Evolutionary conservation across 2,329 filamentous ascomycete genomes (phyloP).

Genomic region (Penicillium sp.): DNA sequence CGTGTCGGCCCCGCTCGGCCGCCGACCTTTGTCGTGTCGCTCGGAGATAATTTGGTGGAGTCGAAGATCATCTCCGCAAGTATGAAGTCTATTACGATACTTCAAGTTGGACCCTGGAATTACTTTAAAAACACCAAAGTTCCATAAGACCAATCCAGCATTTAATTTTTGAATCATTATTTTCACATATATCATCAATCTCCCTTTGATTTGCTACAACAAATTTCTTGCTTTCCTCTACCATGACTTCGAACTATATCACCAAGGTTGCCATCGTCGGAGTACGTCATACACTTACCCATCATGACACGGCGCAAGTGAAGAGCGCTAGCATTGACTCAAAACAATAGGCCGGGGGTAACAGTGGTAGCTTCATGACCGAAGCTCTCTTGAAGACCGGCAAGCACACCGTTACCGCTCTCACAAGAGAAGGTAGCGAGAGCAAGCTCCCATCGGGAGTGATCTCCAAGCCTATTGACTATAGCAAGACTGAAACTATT

Average conservation of each 20-base stretch:
- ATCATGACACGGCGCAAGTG: not conserved
- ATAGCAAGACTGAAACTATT: constrained; percentile 47
- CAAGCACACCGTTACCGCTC: constrained; percentile 19
- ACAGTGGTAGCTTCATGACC: constrained; percentile 17
- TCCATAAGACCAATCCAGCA: not conserved
- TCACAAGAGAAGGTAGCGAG: constrained; percentile 13
- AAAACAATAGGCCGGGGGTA: constrained; percentile 16
- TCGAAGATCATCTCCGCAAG: not conserved
- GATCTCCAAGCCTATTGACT: constrained; percentile 42
- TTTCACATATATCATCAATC: not conserved
- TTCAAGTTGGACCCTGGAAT: not conserved
- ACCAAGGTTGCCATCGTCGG: constrained; percentile 21
- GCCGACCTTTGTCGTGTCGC: not conserved
- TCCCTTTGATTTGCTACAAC: not conserved
- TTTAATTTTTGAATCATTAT: not conserved
- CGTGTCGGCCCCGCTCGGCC: not conserved
- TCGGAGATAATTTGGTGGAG: not conserved
- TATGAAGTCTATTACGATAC: not conserved
- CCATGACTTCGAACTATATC: constrained; percentile 16
- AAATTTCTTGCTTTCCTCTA: not conserved
- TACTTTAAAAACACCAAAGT: not conserved
- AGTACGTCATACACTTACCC: constrained; percentile 1
- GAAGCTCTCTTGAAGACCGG: constrained; percentile 14
- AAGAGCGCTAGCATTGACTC: not conserved
- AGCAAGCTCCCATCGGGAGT: constrained; percentile 45